phyloP scores from a whole-genome alignment of 495 filamentous ascomycete species.

The Penicillium canescens region DNA sequence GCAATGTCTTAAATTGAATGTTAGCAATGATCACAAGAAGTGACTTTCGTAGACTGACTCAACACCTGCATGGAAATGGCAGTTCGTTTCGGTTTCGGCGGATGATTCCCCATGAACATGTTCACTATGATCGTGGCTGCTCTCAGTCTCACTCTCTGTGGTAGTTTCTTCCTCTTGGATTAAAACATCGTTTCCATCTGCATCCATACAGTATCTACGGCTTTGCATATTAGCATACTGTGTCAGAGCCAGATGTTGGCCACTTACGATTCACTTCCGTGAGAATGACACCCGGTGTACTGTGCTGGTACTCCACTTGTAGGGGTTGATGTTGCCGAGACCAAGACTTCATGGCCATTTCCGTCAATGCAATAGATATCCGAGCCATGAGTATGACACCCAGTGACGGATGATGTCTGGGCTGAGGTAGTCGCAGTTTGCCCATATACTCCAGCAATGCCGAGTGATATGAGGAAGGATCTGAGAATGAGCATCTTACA shows the following conservation, averaged over 20 bases:
- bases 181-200: conserved; percentile 48
- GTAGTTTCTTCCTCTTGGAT: conserved; percentile 32
- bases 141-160: not conserved
- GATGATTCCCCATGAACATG: conserved; percentile 13
- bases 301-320: conserved; percentile 43
- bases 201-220: conserved; percentile 46
- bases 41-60: conserved; percentile 43
- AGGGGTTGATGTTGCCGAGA: conserved; percentile 38
- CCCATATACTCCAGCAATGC: conserved; percentile 10
- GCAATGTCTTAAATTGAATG: conserved; percentile 43
- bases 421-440: conserved; percentile 21
- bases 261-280: conserved; percentile 47
- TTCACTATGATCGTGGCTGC: conserved; percentile 3
- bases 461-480: conserved; percentile 10
- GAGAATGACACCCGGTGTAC: conserved; percentile 55
- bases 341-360: conserved; percentile 39
- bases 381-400: conserved; percentile 39
- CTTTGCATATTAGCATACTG: not conserved
- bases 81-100: conserved; percentile 30
- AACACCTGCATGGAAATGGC: conserved; percentile 68
- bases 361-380: conserved; percentile 44
- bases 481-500: conserved; percentile 12
- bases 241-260: too few relatives aligned
- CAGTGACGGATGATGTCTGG: conserved; percentile 34
- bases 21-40: conserved; percentile 1